Conservation (phyloP, 1,284 basidiomycete species). For the Cystobasidium sp. region DNA sequence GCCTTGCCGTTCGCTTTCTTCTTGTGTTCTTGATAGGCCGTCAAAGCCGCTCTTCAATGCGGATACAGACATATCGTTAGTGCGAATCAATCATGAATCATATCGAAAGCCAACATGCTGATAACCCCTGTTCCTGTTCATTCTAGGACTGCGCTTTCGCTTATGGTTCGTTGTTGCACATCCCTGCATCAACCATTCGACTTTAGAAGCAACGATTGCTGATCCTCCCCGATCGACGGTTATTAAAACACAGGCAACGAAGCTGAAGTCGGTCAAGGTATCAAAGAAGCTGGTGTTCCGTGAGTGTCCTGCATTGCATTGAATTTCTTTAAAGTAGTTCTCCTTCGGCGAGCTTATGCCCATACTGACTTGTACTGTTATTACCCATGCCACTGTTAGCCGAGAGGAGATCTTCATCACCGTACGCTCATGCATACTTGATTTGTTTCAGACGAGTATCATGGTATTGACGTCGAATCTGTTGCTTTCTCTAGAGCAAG, state of each 20-base stretch:
- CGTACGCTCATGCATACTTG: slow-evolving; percentile 49
- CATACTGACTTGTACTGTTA: slow-evolving; percentile 57
- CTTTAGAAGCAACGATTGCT: too few relatives aligned
- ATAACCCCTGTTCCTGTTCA: slow-evolving; percentile 50
- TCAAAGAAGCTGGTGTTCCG: slow-evolving; percentile 66
- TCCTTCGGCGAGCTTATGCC: slow-evolving; percentile 64
- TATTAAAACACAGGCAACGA: slow-evolving; percentile 64
- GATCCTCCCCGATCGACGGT: neutral
- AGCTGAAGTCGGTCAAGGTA: slow-evolving; percentile 80
- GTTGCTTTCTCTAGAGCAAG: slow-evolving; percentile 62
- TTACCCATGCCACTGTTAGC: slow-evolving; percentile 61
- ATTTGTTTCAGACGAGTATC: too few relatives aligned
- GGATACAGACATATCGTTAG: slow-evolving; percentile 77
- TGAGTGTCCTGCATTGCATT: slow-evolving; percentile 67
- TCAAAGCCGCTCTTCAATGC: slow-evolving; percentile 63
- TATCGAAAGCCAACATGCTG: too few relatives aligned
- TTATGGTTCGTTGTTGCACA: slow-evolving; percentile 9
- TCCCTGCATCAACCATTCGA: too few relatives aligned
- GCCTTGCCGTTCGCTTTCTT: neutral
- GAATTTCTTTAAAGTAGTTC: slow-evolving; percentile 65
- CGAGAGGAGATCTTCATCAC: slow-evolving; percentile 74
- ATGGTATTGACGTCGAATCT: neutral
- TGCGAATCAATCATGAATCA: too few relatives aligned
- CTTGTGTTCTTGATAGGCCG: slow-evolving; percentile 19
- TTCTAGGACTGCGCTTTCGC: slow-evolving; percentile 38